Conservation (phyloP, 352 stramenopile species). For the Pythium diclinum region DNA sequence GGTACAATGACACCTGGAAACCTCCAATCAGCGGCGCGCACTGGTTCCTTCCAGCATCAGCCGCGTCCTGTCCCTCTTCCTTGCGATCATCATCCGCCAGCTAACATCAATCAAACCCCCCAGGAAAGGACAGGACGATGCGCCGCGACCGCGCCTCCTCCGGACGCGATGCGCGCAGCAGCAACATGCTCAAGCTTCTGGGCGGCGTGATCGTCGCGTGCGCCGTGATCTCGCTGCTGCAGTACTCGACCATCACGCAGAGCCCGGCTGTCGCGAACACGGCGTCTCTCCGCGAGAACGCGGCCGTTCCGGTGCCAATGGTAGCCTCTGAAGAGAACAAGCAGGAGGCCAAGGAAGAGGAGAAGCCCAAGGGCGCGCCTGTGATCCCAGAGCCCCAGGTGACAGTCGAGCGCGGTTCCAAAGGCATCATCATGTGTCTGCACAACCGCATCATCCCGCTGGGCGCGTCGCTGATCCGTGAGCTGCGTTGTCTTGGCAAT, state of each 20-base stretch:
- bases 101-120: conserved; percentile 2
- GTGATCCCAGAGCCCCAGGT: conserved; percentile 12
- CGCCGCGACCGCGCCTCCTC: conserved; percentile 20
- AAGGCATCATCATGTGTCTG: conserved; percentile 35
- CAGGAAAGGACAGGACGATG: conserved; percentile 2
- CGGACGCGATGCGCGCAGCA: conserved; percentile 16
- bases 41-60: neutral
- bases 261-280: neutral
- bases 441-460: conserved; percentile 31
- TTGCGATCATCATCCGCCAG: neutral
- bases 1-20: neutral
- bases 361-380: conserved; percentile 10
- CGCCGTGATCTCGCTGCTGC: conserved; percentile 20
- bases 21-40: conserved; percentile 3
- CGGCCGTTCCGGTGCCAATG: neutral
- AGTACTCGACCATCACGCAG: conserved; percentile 22
- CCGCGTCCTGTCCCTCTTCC: neutral
- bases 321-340: neutral
- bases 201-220: conserved; percentile 21
- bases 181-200: conserved; percentile 21
- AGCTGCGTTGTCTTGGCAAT: conserved; percentile 29
- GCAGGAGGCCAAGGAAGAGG: neutral
- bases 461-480: conserved; percentile 32
- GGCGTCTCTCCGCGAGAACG: conserved; percentile 18
- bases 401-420: conserved; percentile 15